Conservation (phyloP, 1,139 yeast genomes). For the Blastobotrys ciferrii region DNA sequence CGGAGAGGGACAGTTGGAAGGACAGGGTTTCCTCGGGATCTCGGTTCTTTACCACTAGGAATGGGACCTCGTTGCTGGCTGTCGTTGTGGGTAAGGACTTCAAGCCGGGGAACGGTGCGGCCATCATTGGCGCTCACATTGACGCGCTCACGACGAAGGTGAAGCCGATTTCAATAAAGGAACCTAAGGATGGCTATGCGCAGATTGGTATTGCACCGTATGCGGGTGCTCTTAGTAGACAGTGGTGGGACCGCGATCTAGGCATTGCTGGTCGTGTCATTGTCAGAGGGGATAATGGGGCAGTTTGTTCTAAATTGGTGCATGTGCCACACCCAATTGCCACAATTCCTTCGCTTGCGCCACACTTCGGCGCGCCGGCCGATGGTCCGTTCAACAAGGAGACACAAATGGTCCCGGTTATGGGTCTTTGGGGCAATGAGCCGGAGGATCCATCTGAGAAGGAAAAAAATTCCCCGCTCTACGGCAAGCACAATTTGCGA, state of each 20-base stretch:
- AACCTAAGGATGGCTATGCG: constrained; percentile 67
- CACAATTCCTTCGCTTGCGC: constrained; percentile 94
- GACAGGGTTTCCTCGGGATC: constrained; percentile 47
- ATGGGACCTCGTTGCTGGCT: constrained; percentile 79
- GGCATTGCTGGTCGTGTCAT: constrained; percentile 90
- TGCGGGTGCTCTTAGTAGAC: constrained; percentile 78
- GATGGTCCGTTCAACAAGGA: constrained; percentile 82
- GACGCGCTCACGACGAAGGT: constrained; percentile 76
- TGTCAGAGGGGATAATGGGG: constrained; percentile 46
- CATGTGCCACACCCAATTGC: constrained; percentile 81
- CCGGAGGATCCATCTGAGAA: constrained; percentile 48
- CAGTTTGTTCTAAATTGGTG: constrained; percentile 63
- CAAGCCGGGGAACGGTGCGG: constrained; percentile 72
- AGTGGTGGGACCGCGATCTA: constrained; percentile 92
- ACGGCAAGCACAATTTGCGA: constrained; percentile 70
- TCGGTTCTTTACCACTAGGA: constrained; percentile 72
- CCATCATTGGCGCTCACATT: constrained; percentile 88
- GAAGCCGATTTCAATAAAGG: constrained; percentile 79
- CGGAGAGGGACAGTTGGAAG: constrained; percentile 71
- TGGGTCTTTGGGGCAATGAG: constrained; percentile 49
- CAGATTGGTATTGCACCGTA: constrained; percentile 93
- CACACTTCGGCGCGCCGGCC: constrained; percentile 80
- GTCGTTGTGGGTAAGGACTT: constrained; percentile 70
- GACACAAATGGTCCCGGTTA: constrained; percentile 83
- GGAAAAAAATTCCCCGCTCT: constrained; percentile 61